Evolutionary conservation across 176 grass and related monocot species (phyloP), one percentile per base, ranked within the genome.

Genomic region (Dactylis glomerata): DNA sequence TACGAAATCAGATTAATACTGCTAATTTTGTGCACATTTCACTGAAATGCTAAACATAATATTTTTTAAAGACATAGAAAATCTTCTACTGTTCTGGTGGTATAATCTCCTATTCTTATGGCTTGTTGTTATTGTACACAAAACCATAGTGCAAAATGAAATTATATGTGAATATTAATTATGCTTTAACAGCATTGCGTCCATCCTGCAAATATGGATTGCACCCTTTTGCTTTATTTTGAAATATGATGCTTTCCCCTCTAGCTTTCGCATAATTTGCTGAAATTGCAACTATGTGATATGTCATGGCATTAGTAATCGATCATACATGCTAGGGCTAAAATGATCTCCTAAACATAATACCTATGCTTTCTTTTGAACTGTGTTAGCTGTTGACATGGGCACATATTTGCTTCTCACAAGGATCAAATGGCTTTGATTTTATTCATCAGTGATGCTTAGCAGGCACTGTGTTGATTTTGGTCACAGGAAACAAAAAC

Each of bases 401-500:
- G 75, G 16, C 52, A 1, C 40, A 30, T 46, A 28, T 79, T 79
- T 79, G 15, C 9, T 42, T 78, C 57, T 32, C 31, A 11, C 42
- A 22, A 1, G 77, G 57, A 64, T 64, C 22, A 42, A 45, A 79
- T 26, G 26, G 24, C 61, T 61, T 79, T 44, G 38, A 38, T 63
- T 45, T 64, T 64, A 46, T 22, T 63, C 19, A 46, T 46, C 4
- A 20, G 49, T 67, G 68, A 15, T 78, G 36, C 15, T 40, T 22
- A 30, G 42, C 82, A 65, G 47, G 73, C 42, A 54, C 23, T 19
- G 15, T 27, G 22, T 84, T 46, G 10, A 7, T 84, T 40, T 3
- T 73, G 42, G 70, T 31, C 27, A 49, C 91, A 98, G 96, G 96
- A 95, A 88, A 92, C 91, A 87, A 98, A 98, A 90, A 89, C 96